A percentile compares a stretch with the other conserved stretches of the same genome.
These are phyloP conservation scores for Corynascus novoguineensis DNA, from an alignment of 495 filamentous ascomycete genomes.

Conservation along the genomic window DNA sequence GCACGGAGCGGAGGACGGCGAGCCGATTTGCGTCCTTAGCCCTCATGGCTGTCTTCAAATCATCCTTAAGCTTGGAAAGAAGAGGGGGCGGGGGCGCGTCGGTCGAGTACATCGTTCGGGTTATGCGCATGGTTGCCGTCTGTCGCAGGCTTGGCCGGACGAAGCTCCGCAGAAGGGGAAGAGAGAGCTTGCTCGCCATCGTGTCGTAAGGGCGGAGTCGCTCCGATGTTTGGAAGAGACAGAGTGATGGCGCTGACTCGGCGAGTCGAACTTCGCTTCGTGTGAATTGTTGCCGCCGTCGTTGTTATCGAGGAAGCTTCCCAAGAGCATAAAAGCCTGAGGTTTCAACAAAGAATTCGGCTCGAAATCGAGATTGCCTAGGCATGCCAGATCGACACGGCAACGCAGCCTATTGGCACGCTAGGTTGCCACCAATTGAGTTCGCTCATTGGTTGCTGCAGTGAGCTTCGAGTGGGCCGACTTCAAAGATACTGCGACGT, in stretches of 20 bases:
- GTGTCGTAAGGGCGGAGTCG: not conserved
- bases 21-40: constrained; percentile 52
- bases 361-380: constrained; percentile 1
- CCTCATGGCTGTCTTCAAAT: constrained; percentile 57
- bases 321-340: not conserved
- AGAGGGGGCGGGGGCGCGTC: constrained; percentile 35
- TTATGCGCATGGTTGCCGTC: constrained; percentile 8
- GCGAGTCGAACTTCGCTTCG: no score
- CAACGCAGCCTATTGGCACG: constrained; percentile 11
- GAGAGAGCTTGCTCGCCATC: constrained; percentile 19
- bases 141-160: constrained; percentile 16
- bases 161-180: constrained; percentile 18
- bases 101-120: constrained; percentile 33
- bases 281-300: not conserved
- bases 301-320: not conserved
- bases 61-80: constrained; percentile 44
- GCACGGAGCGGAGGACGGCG: constrained; percentile 49
- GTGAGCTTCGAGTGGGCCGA: not conserved
- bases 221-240: not conserved
- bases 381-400: constrained; percentile 9
- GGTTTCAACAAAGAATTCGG: not conserved
- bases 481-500: not conserved
- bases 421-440: not conserved
- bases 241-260: no score
- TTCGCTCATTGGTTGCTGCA: not conserved